These are phyloP conservation scores for Astragalus glycyphyllos DNA, from an alignment of 306 rosid species.

Conservation along the genomic window DNA sequence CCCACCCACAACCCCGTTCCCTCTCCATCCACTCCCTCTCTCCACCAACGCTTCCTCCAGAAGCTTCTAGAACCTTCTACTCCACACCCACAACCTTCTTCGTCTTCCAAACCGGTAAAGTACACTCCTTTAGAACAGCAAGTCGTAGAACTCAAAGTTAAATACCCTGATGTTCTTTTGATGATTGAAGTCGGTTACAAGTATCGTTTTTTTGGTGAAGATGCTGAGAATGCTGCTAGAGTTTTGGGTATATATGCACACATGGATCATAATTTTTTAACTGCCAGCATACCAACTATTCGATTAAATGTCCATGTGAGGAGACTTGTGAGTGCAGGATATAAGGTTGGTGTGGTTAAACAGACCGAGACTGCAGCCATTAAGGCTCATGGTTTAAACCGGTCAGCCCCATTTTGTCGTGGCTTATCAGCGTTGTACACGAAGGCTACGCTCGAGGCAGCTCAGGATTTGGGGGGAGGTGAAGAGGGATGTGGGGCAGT, in stretches of 20 bases:
- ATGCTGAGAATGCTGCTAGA: slow-evolving; percentile 82
- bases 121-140: slow-evolving; percentile 83
- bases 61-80: slow-evolving; percentile 76
- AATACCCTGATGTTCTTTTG: slow-evolving; percentile 82
- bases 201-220: slow-evolving; percentile 79
- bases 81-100: slow-evolving; percentile 38
- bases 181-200: slow-evolving; percentile 95
- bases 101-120: slow-evolving; percentile 43
- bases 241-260: slow-evolving; percentile 81
- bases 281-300: slow-evolving; percentile 87
- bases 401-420: slow-evolving; percentile 75
- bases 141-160: slow-evolving; percentile 69
- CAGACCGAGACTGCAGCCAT: slow-evolving; percentile 97
- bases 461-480: slow-evolving; percentile 69
- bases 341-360: slow-evolving; percentile 89
- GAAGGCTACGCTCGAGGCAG: slow-evolving; percentile 87
- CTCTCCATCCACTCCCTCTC: slow-evolving; percentile 51
- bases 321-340: slow-evolving; percentile 88
- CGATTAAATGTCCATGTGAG: slow-evolving; percentile 86
- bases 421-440: slow-evolving; percentile 89
- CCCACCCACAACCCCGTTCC: slow-evolving; percentile 57
- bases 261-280: slow-evolving; percentile 77
- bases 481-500: slow-evolving; percentile 75
- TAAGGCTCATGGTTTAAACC: slow-evolving; percentile 81
- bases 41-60: slow-evolving; percentile 74